phyloP scores from a whole-genome alignment of 306 rosid species.

The Lotus japonicus region DNA sequence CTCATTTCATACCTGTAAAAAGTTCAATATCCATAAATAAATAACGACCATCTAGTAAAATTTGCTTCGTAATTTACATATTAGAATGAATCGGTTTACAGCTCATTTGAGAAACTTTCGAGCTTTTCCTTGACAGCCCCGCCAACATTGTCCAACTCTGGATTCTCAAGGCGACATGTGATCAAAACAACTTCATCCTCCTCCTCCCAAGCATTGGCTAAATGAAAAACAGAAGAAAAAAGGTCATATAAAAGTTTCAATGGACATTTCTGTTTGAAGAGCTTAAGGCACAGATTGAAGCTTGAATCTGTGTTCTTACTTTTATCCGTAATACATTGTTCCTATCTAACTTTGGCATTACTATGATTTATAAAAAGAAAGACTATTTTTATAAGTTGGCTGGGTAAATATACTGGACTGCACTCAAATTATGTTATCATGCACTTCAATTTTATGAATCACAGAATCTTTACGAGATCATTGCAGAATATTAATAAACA shows the following conservation, averaged over 20 bases:
- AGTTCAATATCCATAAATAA: constrained; percentile 9
- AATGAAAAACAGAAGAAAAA: background rate
- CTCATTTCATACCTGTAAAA: constrained; percentile 81
- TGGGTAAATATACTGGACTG: background rate
- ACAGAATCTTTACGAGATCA: background rate
- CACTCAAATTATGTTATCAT: background rate
- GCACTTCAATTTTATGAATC: background rate
- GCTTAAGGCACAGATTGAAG: background rate
- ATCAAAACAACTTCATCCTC: constrained; percentile 88
- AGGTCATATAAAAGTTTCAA: constrained; percentile 21
- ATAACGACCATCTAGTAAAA: background rate
- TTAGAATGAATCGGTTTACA: constrained; percentile 41
- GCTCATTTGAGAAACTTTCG: constrained; percentile 62
- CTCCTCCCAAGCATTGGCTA: constrained; percentile 99
- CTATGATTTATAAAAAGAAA: background rate
- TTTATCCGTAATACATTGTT: background rate
- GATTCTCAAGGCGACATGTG: constrained; percentile 79
- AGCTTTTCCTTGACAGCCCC: constrained; percentile 71
- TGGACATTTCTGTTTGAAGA: background rate
- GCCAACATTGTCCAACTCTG: constrained; percentile 55
- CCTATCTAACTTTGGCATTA: background rate
- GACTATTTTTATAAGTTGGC: background rate
- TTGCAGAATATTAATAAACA: constrained; percentile 5
- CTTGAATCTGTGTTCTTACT: background rate
- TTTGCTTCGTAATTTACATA: background rate